Evolutionary conservation across 2,329 filamentous ascomycete species (phyloP).

Genomic region (Orbilia brochopaga): DNA sequence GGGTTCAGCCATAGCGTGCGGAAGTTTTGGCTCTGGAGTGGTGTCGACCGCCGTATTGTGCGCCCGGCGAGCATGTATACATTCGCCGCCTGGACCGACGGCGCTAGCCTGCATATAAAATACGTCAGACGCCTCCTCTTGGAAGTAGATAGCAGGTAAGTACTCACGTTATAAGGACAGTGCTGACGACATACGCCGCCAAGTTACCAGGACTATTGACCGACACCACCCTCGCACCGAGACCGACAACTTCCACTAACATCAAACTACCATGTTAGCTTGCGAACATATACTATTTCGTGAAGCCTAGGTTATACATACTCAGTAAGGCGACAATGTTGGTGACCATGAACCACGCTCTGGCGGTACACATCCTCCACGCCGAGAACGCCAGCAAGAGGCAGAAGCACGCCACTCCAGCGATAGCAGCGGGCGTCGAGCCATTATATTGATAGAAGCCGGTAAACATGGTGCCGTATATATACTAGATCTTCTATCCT

Average conservation of each 20-base stretch:
- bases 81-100: conserved; percentile 25
- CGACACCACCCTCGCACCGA: conserved; percentile 14
- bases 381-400: conserved; percentile 20
- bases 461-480: neutral
- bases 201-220: conserved; percentile 13
- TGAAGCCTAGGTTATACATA: conserved; percentile 11
- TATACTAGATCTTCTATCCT: too few species aligned
- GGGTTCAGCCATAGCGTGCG: conserved; percentile 14
- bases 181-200: conserved; percentile 15
- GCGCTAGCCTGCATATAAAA: conserved; percentile 13
- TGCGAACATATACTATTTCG: neutral
- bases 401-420: conserved; percentile 10
- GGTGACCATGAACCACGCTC: conserved; percentile 32
- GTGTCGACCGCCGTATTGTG: conserved; percentile 14
- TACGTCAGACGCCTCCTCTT: neutral
- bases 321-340: conserved; percentile 20
- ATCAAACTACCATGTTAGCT: neutral
- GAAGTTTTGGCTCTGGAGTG: conserved; percentile 9
- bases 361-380: conserved; percentile 6
- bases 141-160: neutral
- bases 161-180: conserved; percentile 24
- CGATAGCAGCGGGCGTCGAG: conserved; percentile 11
- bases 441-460: conserved; percentile 12
- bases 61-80: conserved; percentile 27
- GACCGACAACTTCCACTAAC: conserved; percentile 29